Conservation (phyloP, 129 eudicot species). For the Solidago caesia region DNA sequence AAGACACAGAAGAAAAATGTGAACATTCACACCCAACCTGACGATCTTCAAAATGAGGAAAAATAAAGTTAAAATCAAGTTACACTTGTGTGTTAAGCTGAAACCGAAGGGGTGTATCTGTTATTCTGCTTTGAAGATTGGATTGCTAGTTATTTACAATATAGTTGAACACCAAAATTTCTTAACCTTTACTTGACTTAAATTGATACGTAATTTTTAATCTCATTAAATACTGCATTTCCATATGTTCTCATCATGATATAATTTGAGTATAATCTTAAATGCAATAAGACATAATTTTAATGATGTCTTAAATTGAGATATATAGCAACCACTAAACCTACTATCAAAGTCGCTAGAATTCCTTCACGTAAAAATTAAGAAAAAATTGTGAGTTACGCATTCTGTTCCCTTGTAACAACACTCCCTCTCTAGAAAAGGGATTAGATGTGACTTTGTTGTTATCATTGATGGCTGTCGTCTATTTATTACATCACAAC, state of each 20-base stretch:
- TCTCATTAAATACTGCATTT: neutral
- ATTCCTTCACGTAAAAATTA: neutral
- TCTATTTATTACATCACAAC: neutral
- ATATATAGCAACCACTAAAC: constrained; percentile 2
- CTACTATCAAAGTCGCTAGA: constrained; percentile 3
- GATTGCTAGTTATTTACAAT: constrained; percentile 12
- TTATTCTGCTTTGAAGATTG: neutral
- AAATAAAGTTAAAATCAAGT: neutral
- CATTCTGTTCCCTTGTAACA: constrained; percentile 11
- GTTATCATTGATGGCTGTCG: neutral
- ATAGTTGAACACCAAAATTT: neutral
- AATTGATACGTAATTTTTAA: neutral
- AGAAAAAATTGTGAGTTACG: neutral
- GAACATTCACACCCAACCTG: constrained; percentile 6
- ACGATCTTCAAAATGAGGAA: neutral
- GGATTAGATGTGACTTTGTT: neutral
- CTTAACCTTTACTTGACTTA: constrained; percentile 7
- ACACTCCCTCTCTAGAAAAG: neutral
- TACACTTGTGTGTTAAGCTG: neutral
- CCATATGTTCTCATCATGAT: neutral
- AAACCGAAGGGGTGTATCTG: neutral
- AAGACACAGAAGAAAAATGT: neutral
- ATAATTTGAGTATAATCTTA: neutral
- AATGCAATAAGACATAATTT: neutral
- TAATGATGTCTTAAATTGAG: neutral